These are phyloP conservation scores for Pedinophyceae sp. DNA, from an alignment of 139 green algal species.

Conservation along the genomic window DNA sequence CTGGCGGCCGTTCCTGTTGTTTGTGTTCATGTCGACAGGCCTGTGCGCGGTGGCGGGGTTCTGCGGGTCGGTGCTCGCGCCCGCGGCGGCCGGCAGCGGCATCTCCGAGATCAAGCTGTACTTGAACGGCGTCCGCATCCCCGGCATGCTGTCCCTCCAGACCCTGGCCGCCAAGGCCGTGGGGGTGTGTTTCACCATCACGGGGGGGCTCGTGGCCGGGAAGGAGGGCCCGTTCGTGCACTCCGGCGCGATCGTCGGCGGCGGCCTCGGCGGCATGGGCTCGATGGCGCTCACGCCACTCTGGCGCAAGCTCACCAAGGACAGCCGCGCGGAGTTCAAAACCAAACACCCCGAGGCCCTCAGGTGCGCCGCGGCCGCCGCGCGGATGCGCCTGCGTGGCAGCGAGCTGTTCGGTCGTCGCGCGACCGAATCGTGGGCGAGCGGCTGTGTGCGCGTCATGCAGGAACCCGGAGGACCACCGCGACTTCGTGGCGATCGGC, in stretches of 20 bases:
- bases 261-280: constrained; percentile 20
- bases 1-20: constrained; percentile 11
- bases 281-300: constrained; percentile 16
- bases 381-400: neutral
- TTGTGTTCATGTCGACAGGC: constrained; percentile 9
- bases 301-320: no score
- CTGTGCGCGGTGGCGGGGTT: constrained; percentile 25
- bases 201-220: constrained; percentile 45
- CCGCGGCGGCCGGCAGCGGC: constrained; percentile 43
- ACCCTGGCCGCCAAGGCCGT: constrained; percentile 54
- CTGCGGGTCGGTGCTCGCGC: constrained; percentile 38
- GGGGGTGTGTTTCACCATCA: constrained; percentile 50
- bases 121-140: constrained; percentile 56
- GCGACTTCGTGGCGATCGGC: constrained; percentile 43
- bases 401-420: no score
- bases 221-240: constrained; percentile 74
- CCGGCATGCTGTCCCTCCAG: constrained; percentile 31
- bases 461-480: constrained; percentile 35
- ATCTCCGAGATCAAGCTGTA: constrained; percentile 66
- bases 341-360: neutral
- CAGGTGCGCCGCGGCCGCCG: neutral
- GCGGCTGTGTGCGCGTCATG: no score
- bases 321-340: no score
- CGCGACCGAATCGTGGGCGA: no score
- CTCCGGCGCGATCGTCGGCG: constrained; percentile 48